Conservation (phyloP, 352 stramenopile species). For the Phytophthora fragariaefolia region DNA sequence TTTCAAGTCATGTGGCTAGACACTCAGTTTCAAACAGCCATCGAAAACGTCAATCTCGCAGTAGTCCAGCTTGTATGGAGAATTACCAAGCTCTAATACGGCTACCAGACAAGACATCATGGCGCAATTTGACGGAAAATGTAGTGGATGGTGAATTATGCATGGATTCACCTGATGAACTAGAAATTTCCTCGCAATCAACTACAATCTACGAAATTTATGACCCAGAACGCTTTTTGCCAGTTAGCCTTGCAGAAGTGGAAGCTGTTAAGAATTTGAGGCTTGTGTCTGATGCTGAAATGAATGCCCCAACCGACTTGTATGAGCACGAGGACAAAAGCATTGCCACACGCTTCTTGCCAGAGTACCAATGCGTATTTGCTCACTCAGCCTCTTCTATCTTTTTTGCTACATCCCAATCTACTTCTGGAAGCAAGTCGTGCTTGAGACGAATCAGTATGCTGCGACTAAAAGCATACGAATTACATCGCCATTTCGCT, state of each 20-base stretch:
- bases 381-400: conserved; percentile 11
- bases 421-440: too few species aligned
- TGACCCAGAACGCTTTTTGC: neutral
- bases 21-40: conserved; percentile 7
- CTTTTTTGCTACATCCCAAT: too few species aligned
- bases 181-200: too few species aligned
- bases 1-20: conserved; percentile 14
- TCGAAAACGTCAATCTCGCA: neutral
- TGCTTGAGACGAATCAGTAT: too few species aligned
- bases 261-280: conserved; percentile 11
- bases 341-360: conserved; percentile 1
- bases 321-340: conserved; percentile 5
- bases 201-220: neutral
- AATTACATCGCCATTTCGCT: too few species aligned
- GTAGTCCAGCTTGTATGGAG: neutral
- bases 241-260: conserved; percentile 3
- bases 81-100: neutral
- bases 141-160: neutral
- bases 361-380: conserved; percentile 10
- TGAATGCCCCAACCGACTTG: conserved; percentile 5
- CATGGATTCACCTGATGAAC: too few species aligned
- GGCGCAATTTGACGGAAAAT: neutral
- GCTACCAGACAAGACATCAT: neutral
- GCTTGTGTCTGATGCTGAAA: neutral
- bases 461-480: too few species aligned